Evolutionary conservation across 164 flowering plant genomes (phyloP).

Genomic region (Platanus orientalis): DNA sequence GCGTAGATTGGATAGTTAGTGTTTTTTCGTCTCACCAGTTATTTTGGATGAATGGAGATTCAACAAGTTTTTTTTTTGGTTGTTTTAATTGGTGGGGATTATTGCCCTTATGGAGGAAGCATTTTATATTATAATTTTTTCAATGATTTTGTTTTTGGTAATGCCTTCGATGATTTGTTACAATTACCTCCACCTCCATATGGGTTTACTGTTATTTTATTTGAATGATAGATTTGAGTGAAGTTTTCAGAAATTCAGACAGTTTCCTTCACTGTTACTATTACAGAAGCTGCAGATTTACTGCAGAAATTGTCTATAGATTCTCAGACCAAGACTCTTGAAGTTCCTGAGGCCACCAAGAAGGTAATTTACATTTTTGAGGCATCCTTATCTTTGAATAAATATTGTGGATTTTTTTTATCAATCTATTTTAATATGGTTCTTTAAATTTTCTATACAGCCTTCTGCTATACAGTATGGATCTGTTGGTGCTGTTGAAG

Average conservation of each 20-base stretch:
- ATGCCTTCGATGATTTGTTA: too few relatives aligned
- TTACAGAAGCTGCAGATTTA: conserved; percentile 60
- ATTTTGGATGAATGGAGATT: too few relatives aligned
- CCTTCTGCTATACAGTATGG: conserved; percentile 37
- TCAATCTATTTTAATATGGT: neutral
- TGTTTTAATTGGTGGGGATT: too few relatives aligned
- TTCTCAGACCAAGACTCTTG: conserved; percentile 44
- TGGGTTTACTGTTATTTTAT: too few relatives aligned
- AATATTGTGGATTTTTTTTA: neutral
- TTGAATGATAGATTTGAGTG: too few relatives aligned
- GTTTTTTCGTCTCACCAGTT: too few relatives aligned
- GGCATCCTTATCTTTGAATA: neutral
- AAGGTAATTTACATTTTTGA: conserved; percentile 33
- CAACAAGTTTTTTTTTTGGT: too few relatives aligned
- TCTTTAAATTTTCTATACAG: conserved; percentile 14
- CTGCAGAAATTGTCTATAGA: conserved; percentile 61
- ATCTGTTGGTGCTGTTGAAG: conserved; percentile 32
- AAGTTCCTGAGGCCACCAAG: conserved; percentile 49
- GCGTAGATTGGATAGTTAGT: too few relatives aligned
- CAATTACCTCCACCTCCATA: too few relatives aligned
- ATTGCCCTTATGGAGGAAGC: too few relatives aligned
- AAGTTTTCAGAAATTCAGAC: neutral
- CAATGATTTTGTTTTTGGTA: too few relatives aligned
- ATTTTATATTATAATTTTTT: too few relatives aligned
- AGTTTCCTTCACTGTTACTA: conserved; percentile 30